phyloP scores from a whole-genome alignment of 495 filamentous ascomycete genomes.

The Xylaria telfairii region DNA sequence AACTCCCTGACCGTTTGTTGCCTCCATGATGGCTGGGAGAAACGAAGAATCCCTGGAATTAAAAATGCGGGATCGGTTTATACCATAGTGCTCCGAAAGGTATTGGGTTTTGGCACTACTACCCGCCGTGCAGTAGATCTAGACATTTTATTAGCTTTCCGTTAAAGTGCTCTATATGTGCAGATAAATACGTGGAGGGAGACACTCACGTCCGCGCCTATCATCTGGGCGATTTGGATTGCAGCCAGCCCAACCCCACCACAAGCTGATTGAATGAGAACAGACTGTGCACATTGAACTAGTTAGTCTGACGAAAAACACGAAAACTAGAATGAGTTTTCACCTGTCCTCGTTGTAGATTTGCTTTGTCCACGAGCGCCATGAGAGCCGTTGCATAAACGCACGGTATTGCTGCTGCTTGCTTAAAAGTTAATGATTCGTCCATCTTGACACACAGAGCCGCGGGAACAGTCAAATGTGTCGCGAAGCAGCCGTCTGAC shows the following conservation, averaged over 20 bases:
- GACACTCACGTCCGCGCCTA: conserved; percentile 50
- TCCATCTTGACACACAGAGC: conserved; percentile 40
- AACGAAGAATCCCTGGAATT: conserved; percentile 44
- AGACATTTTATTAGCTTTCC: too few relatives aligned
- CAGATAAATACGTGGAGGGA: too few relatives aligned
- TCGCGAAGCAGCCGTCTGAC: not conserved
- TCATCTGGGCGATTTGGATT: conserved; percentile 57
- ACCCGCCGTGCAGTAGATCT: conserved; percentile 52
- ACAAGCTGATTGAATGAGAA: conserved; percentile 66
- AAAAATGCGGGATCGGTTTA: conserved; percentile 56
- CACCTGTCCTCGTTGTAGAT: conserved; percentile 37
- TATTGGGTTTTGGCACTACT: conserved; percentile 47
- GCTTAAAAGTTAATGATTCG: conserved; percentile 48
- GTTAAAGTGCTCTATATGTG: too few relatives aligned
- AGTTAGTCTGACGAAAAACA: too few relatives aligned
- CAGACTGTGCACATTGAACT: too few relatives aligned
- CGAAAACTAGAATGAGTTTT: too few relatives aligned
- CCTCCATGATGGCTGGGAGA: conserved; percentile 45
- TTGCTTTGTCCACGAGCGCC: conserved; percentile 40
- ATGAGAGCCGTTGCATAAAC: conserved; percentile 58
- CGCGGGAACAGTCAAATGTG: not conserved
- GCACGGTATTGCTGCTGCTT: conserved; percentile 54
- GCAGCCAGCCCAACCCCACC: conserved; percentile 65
- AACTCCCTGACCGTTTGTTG: conserved; percentile 56
- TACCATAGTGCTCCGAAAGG: conserved; percentile 44